Percentiles rank a stretch among this genome's conserved stretches.
Evolutionary conservation across 352 stramenopile species (phyloP).

Genomic region (Phytophthora nicotianae): DNA sequence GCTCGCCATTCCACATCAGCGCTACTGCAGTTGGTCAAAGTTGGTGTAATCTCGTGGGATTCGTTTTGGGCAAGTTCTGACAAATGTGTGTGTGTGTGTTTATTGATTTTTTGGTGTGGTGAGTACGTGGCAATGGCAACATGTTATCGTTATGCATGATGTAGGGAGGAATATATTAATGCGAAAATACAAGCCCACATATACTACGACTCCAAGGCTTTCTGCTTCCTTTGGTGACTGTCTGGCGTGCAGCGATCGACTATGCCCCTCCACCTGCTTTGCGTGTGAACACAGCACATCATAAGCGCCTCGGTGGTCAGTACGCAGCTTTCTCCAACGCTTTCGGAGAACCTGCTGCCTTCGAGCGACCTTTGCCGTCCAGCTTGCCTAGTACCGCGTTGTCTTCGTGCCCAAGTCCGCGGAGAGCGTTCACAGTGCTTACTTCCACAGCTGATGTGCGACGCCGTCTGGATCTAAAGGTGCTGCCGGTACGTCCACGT

Average conservation of each 20-base stretch:
- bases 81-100: no score
- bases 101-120: no score
- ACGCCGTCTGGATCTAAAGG: background rate
- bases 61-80: no score
- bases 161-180: background rate
- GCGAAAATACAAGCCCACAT: background rate
- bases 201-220: background rate
- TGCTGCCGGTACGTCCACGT: no score
- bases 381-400: background rate
- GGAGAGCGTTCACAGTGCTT: background rate
- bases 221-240: background rate
- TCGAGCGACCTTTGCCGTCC: background rate
- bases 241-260: background rate
- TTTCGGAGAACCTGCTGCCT: no score
- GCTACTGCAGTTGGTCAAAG: no score
- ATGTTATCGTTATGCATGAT: background rate
- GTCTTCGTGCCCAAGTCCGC: background rate
- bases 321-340: no score
- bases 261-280: background rate
- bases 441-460: background rate
- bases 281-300: background rate
- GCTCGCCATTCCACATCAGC: no score
- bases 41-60: no score
- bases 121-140: no score
- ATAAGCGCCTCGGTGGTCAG: background rate